Base-by-base conservation (phyloP, 352 stramenopile species). In the Phytophthora colocasiae region DNA sequence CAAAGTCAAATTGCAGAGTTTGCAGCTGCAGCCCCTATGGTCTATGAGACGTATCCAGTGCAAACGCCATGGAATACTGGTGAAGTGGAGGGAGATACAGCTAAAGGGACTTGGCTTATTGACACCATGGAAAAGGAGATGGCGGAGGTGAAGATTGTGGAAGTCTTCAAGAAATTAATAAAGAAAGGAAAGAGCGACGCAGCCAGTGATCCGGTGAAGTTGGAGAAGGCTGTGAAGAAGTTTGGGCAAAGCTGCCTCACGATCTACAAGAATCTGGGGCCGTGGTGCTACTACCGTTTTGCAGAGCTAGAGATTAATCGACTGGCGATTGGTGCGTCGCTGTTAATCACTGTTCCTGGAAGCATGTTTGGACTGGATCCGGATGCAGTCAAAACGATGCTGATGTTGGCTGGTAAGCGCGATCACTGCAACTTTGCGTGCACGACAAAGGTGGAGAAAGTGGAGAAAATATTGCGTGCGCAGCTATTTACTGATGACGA, bases 271-370 rank as follows among this genome's bases (percentile, higher is more conserved):
- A 81, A 78, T n/a, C 61, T 92, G 10, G 87, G 87, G 0, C 63
- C 73, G 2, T 95, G 87, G 87, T 95, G 87, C 61, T 84, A 87
- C 62, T 93, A 92, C 51, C 77, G 66, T 11, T 93, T 83, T 26
- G 68, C 88, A 1, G 81, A 93, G 31, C 36, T 95, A n/a, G 85
- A 95, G 61, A 77, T 95, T 24, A 68, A 91, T 56, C 77, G 84
- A 11, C 60, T 84, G 15, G 84, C 87, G 0, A 77, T 81, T 54
- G 71, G 70, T 14, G 75, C 74, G 22, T 87, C 83, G n/a, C 36
- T 88, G 34, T 62, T 89, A 31, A 68, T 91, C 36, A 75, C 56
- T 4, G 59, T 89, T 0, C 83, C 80, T 0, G 83, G 77, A 1
- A 91, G 63, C 26, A 81, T 88, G 69, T 85, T 80, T 61, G 83